Conservation (phyloP, 768 basidiomycete species). For the Lenzites betulinus region DNA sequence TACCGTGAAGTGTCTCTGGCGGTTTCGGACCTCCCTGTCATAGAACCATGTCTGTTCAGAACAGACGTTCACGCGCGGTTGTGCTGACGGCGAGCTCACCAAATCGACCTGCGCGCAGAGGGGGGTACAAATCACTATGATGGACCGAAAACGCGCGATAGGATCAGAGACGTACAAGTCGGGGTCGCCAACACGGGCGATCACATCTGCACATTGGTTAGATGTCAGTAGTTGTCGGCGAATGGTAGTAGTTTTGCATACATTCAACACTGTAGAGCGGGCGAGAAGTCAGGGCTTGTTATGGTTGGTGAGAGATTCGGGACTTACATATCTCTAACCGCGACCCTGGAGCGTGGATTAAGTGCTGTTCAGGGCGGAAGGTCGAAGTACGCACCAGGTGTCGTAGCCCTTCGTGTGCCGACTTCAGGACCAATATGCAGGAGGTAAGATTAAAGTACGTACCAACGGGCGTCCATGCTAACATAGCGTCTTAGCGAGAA, state of each 20-base stretch:
- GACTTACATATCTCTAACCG: slow-evolving; percentile 29
- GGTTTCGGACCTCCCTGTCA: slow-evolving; percentile 85
- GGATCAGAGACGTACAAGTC: slow-evolving; percentile 64
- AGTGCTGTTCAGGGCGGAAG: not conserved
- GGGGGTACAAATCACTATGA: not conserved
- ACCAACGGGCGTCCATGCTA: slow-evolving; percentile 80
- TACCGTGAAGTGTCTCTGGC: slow-evolving; percentile 83
- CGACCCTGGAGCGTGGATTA: slow-evolving; percentile 24
- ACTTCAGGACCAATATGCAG: not conserved
- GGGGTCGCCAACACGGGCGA: slow-evolving; percentile 66
- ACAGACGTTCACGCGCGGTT: slow-evolving; percentile 18
- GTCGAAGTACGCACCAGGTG: slow-evolving; percentile 45
- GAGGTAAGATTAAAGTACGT: slow-evolving; percentile 29
- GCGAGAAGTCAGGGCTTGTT: not conserved
- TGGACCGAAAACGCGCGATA: not conserved
- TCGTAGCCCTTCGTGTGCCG: slow-evolving; percentile 52
- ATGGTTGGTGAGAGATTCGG: not conserved
- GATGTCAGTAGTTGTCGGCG: too few relatives aligned
- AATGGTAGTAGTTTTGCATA: slow-evolving; percentile 35
- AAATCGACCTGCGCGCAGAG: slow-evolving; percentile 63
- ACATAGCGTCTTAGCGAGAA: not conserved
- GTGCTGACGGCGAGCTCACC: slow-evolving; percentile 50
- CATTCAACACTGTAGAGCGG: slow-evolving; percentile 64
- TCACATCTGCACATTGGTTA: slow-evolving; percentile 57
- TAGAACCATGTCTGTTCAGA: slow-evolving; percentile 11